A percentile compares a stretch with the other conserved stretches of the same genome.
These are phyloP conservation scores for Cyberlindnera maclurae DNA, from an alignment of 805 yeast genomes.

Conservation along the genomic window DNA sequence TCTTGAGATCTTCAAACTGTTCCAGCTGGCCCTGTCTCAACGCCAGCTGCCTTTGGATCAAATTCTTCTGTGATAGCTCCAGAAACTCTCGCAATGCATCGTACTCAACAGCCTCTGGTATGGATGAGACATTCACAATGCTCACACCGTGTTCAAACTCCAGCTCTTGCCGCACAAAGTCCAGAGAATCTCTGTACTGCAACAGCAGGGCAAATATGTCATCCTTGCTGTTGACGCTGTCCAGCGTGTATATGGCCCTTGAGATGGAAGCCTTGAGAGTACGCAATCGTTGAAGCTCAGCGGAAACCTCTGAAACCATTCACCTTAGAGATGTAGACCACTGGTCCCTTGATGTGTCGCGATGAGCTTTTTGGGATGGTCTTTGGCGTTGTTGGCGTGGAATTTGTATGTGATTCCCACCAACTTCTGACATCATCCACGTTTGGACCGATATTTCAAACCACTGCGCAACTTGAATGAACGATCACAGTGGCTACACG, in stretches of 20 bases:
- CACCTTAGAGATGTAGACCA: no score
- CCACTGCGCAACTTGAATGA: no score
- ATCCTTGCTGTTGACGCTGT: constrained; percentile 10
- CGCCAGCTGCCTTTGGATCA: constrained; percentile 16
- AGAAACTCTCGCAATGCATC: constrained; percentile 14
- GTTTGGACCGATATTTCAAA: no score
- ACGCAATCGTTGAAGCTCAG: constrained; percentile 5
- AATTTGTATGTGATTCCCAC: no score
- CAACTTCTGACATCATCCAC: no score
- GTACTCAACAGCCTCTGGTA: constrained; percentile 2
- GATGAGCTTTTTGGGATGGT: no score
- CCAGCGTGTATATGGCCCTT: constrained; percentile 5
- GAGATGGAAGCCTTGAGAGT: constrained; percentile 9
- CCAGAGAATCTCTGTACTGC: constrained; percentile 11
- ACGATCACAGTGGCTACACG: no score
- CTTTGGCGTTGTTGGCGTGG: no score
- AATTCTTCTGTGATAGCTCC: constrained; percentile 8
- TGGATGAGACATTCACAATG: not conserved
- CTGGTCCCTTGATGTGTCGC: no score
- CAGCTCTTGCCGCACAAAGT: constrained; percentile 9
- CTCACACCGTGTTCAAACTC: constrained; percentile 14
- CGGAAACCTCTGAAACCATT: not conserved
- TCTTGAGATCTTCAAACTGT: constrained; percentile 5
- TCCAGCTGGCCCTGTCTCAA: constrained; percentile 3
- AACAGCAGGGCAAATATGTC: constrained; percentile 12